Conservation (phyloP, 2,329 filamentous ascomycete genomes). For the Pseudocercospora musae region DNA sequence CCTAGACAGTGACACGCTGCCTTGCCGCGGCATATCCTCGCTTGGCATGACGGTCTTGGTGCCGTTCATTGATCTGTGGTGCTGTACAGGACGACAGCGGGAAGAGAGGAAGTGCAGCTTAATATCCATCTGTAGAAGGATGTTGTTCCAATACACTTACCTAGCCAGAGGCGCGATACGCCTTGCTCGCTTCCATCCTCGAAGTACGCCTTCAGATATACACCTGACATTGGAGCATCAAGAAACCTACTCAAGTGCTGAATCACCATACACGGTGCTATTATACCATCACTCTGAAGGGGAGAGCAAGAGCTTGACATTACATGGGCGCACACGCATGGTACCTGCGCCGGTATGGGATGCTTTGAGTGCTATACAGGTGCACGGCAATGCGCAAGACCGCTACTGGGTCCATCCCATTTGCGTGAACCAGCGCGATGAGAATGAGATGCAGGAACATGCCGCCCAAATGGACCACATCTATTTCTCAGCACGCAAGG, state of each 20-base stretch:
- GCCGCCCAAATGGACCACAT: neutral
- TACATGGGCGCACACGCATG: slow-evolving; percentile 17
- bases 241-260: slow-evolving; percentile 2
- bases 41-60: too few relatives aligned
- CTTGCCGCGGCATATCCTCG: neutral
- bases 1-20: too few relatives aligned
- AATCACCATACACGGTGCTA: slow-evolving; percentile 8
- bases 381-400: neutral
- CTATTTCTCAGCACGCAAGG: slow-evolving; percentile 2
- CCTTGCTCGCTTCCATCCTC: slow-evolving; percentile 11
- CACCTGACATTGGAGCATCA: slow-evolving; percentile 15
- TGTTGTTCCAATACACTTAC: slow-evolving; percentile 19
- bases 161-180: slow-evolving; percentile 12
- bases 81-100: too few relatives aligned
- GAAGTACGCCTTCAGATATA: slow-evolving; percentile 7
- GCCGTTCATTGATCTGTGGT: too few relatives aligned
- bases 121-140: neutral
- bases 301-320: slow-evolving; percentile 8
- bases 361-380: slow-evolving; percentile 4
- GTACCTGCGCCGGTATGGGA: slow-evolving; percentile 7
- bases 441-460: slow-evolving; percentile 2
- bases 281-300: neutral
- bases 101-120: too few relatives aligned
- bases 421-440: slow-evolving; percentile 9
- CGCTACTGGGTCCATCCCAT: slow-evolving; percentile 8